Evolutionary conservation across 495 filamentous ascomycete genomes (phyloP).

Genomic region (Aspergillus bridgeri): DNA sequence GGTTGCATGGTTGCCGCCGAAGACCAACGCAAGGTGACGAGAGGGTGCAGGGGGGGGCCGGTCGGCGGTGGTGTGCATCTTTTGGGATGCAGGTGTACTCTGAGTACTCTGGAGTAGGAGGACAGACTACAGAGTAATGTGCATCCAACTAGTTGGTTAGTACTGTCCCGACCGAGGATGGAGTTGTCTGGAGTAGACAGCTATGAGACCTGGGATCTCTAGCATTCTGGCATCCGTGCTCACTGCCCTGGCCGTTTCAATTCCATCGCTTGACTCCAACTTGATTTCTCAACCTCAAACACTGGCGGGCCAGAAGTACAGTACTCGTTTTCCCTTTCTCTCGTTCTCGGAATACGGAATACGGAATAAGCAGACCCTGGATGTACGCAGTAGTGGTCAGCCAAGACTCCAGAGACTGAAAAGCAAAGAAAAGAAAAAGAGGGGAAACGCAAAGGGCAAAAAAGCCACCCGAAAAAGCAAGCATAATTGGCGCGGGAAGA

Average conservation of each 20-base stretch:
- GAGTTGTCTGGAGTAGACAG: not conserved
- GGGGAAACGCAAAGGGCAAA: not conserved
- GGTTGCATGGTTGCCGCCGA: not conserved
- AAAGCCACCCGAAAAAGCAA: not conserved
- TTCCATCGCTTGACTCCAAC: not conserved
- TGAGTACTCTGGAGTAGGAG: no score
- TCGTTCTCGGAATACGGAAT: not conserved
- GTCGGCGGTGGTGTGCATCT: not conserved
- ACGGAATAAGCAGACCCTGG: no score
- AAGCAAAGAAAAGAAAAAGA: not conserved
- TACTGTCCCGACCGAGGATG: no score
- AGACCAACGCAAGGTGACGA: not conserved
- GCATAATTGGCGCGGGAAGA: not conserved
- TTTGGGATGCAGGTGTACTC: not conserved
- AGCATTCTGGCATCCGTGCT: not conserved
- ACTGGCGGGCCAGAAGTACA: not conserved
- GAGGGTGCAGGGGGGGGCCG: constrained; percentile 2
- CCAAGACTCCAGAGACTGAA: no score
- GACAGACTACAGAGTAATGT: no score
- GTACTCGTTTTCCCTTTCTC: not conserved
- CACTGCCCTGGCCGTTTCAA: no score
- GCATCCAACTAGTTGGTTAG: not conserved
- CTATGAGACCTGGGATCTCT: not conserved
- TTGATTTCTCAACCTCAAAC: not conserved
- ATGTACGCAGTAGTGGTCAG: not conserved